A percentile compares a stretch with the other conserved stretches of the same genome.
phyloP scores from a whole-genome alignment of 768 basidiomycete species.

The Leccinum uliginosum region DNA sequence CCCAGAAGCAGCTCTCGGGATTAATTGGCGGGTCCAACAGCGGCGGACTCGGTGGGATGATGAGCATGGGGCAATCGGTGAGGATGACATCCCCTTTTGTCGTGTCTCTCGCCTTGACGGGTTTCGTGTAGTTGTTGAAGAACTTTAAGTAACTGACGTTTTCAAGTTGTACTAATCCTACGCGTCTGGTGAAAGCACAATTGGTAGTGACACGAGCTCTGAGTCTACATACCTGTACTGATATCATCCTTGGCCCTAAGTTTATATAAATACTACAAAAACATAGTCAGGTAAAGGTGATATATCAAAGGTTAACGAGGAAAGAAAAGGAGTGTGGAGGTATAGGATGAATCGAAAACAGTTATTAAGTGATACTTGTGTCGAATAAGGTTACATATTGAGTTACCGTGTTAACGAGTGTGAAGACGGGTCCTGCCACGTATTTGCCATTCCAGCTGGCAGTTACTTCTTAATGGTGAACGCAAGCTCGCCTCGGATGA shows the following conservation, averaged over 20 bases:
- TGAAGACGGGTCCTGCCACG: too few relatives aligned
- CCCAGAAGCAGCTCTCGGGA: slow-evolving; percentile 50
- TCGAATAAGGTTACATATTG: too few relatives aligned
- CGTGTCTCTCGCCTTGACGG: not conserved
- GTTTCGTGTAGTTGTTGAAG: slow-evolving; percentile 11
- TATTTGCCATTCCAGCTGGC: not conserved
- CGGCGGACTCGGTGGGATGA: slow-evolving; percentile 56
- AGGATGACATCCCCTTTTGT: not conserved
- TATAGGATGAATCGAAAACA: too few relatives aligned
- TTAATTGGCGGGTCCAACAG: slow-evolving; percentile 59
- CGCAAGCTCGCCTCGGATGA: not conserved
- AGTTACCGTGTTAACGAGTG: too few relatives aligned
- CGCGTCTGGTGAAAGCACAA: not conserved
- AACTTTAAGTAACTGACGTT: slow-evolving; percentile 9
- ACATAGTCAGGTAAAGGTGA: too few relatives aligned
- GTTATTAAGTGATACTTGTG: too few relatives aligned
- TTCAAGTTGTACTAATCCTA: not conserved
- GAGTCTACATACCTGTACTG: not conserved
- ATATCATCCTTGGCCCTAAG: too few relatives aligned
- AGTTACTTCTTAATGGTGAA: too few relatives aligned
- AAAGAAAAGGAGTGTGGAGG: not conserved
- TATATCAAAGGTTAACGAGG: not conserved
- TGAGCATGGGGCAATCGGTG: slow-evolving; percentile 53
- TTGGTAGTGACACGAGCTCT: not conserved
- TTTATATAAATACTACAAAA: too few relatives aligned